Base-by-base conservation (phyloP, 2,329 filamentous ascomycete species). In the Cytospora chrysosperma region DNA sequence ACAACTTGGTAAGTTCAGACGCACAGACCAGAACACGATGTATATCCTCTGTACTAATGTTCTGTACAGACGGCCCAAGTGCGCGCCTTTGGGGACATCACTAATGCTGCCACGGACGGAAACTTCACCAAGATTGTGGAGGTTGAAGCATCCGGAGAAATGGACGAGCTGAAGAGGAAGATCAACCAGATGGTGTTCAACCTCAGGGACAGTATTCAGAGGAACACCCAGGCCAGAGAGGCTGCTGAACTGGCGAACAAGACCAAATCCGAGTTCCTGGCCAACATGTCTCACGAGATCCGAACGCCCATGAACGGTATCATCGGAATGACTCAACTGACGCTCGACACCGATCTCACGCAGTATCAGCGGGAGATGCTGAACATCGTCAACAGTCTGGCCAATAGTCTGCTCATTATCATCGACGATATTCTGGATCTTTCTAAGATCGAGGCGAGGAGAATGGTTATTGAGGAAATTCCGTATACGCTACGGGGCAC, bases 101-200 rank as follows among this genome's bases (percentile, higher is more conserved):
- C 94, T n/a, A 96, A 97, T 75, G 88, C 95, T 43, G 95, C 95
- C 30, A 97, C 94, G 64, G 93, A 97, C 74, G 95, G 95, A 67
- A 94, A 99, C 76, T 98, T 98, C 75, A 96, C 92, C 27, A 96
- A 97, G 75, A 87, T 96, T 63, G 94, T 99, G 75, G 96, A 95
- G 55, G 94, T 99, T 21, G 93, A 97, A 75, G 95, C 95, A 24
- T 97, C 94, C 15, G 95, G 95, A 68, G 95, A 99, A 77, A 98
- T 99, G 95, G 95, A 98, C 77, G 94, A 98, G 76, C 83, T 99
- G 70, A 99, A 99, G 79, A 88, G 93, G 72, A 98, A 98, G 82
- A 98, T 99, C 84, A 99, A 98, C 75, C 92, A 96, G 80, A 99
- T 99, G 95, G 93, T 98, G 59, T 95, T 91, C 74, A 97, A 96